Evolutionary conservation across 192 early-diverging fungal species (phyloP), one percentile per base, ranked within the genome.

Genomic region (Geosiphon pyriformis): DNA sequence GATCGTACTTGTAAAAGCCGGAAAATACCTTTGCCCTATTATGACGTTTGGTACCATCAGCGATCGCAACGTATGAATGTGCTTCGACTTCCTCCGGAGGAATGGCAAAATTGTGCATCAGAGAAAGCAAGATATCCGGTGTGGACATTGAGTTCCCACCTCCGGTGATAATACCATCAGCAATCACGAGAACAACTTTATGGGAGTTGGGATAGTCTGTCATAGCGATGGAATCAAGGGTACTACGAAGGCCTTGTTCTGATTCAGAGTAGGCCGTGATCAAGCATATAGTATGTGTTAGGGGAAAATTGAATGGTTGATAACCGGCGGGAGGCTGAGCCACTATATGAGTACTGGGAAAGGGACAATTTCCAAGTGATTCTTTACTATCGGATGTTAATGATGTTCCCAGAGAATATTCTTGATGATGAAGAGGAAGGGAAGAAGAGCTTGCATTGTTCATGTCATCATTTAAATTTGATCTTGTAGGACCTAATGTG

Each of bases 21-120:
- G 95, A 87, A 67, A 94, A 94, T 20, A 97, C 88, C 67, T 89
- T 87, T 56, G 95, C 95, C 83, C 87, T 92, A 75, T 98, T 98
- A 76, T 93, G 89, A 17, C 92, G 86, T 73, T 92, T 93, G 42
- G 81, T 72, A n/a, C 95, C 95, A 67, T 94, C 89, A 32, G 91
- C 94, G 67, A 98, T 93, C 31, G 95, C 90, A 29, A 95, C 85
- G 73, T 91, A 94, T 26, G 90, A 85, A 69, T 88, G 80, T 10
- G 92, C 85, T 74, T 84, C 72, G 2, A 87, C 86, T 22, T 82
- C 74, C 34, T 83, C 84, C 12, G 79, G 80, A 3, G 82, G 80
- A 3, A 83, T 75, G 27, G 87, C 61, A 66, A 83, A 82, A 68
- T 88, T 83, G 6, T 82, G 78, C 87, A 93, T 92, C 86, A 93